Base-by-base conservation (phyloP, 1,284 basidiomycete species). In the Porodaedalea pini region DNA sequence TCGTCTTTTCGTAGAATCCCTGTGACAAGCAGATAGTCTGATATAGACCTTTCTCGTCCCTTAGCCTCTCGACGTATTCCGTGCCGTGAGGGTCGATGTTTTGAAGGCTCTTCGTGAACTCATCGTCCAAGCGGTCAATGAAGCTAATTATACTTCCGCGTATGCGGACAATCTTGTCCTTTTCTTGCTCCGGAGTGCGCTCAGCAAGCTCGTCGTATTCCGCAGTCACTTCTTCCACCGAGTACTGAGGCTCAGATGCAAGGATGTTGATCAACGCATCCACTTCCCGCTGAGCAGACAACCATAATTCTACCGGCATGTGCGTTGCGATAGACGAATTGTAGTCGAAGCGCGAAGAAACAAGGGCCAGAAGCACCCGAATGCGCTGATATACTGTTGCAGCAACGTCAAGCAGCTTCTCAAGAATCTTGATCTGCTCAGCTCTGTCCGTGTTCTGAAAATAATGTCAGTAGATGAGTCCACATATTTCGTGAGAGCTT, bases 11-110 rank as follows among this genome's bases (percentile, higher is more conserved):
- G 70, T 98, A 98, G 72, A 95, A 88, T 13, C 87, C 83, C 73
- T 98, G 94, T 0, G 94, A 87, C 58, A 91, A 88, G 71, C 90
- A 92, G 64, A 99, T 95, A 32, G 93, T 94, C 70, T 85, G 83
- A 74, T 99, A 99, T 32, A 99, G 82, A 34, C 88, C 86, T 68
- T 95, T 92, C 76, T 99, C 97, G 71, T 98, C 94, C 74, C 94
- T 91, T 57, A 98, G 76, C 54, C 94, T 83, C 68, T 98, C 96
- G 55, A 99, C 91, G 71, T 99, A 99, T 73, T 99, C 97, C 51
- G 92, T 92, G 3, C 97, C 94, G 71, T 99, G 97, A 13, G 97
- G 96, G 69, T 99, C 97, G 64, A 98, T 95, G 71, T 98, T 94
- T 80, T 99, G 97, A 53, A 99, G 75, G 68, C 93, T 96, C 73